Percentiles rank a stretch among this genome's conserved stretches.
Conservation (phyloP, 2,329 filamentous ascomycete genomes). For the Pyrenophora graminea region DNA sequence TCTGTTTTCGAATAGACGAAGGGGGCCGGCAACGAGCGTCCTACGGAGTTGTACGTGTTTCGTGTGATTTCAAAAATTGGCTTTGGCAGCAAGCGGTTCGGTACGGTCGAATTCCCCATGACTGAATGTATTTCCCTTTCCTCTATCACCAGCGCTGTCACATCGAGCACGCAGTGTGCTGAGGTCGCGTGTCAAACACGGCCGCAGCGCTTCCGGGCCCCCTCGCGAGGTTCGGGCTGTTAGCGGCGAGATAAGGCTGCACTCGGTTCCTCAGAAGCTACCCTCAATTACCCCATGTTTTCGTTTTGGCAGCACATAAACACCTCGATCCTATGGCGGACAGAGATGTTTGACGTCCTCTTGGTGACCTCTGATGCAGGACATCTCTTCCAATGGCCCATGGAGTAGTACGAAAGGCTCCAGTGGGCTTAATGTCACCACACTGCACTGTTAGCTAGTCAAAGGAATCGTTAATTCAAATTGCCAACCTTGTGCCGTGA, state of each 20-base stretch:
- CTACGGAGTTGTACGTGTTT: constrained; percentile 46
- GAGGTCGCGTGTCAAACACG: constrained; percentile 24
- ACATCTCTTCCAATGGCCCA: constrained; percentile 20
- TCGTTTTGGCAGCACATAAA: constrained; percentile 38
- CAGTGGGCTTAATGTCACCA: constrained; percentile 24
- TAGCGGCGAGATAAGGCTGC: constrained; percentile 28
- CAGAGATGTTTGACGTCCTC: constrained; percentile 29
- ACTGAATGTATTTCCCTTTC: constrained; percentile 47
- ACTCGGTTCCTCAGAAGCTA: constrained; percentile 40
- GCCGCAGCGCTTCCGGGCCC: constrained; percentile 32
- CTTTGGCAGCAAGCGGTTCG: constrained; percentile 48
- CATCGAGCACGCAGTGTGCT: constrained; percentile 29
- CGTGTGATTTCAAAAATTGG: constrained; percentile 47
- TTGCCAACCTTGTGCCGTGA: neutral
- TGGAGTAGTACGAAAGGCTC: constrained; percentile 27
- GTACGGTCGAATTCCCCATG: constrained; percentile 46
- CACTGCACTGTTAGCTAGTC: constrained; percentile 40
- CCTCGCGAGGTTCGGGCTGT: constrained; percentile 25
- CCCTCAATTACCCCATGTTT: constrained; percentile 41
- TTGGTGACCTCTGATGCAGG: constrained; percentile 28
- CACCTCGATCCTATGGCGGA: constrained; percentile 29
- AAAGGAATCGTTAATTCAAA: constrained; percentile 36
- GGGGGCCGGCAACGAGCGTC: constrained; percentile 45
- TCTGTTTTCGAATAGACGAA: constrained; percentile 41
- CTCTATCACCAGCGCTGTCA: constrained; percentile 32